phyloP scores from a whole-genome alignment of 495 filamentous ascomycete species.

The Parathielavia hyrcaniae region DNA sequence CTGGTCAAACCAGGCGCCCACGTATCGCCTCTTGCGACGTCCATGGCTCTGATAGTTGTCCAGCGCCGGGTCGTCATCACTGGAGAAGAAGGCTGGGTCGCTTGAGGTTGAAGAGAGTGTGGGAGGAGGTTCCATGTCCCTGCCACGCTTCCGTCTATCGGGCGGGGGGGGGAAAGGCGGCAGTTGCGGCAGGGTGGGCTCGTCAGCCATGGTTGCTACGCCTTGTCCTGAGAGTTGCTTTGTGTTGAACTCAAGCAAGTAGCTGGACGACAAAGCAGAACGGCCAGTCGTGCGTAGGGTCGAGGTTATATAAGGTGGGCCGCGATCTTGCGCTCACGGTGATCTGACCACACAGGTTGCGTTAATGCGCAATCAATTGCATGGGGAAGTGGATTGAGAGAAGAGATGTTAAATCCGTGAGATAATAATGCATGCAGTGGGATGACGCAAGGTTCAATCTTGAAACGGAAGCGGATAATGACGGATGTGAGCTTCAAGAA shows the following conservation, averaged over 20 bases:
- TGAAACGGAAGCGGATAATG: background rate
- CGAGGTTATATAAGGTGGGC: background rate
- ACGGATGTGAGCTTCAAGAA: background rate
- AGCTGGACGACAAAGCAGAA: background rate
- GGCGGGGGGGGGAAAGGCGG: conserved; percentile 22
- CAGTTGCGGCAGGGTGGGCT: conserved; percentile 40
- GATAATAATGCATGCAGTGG: background rate
- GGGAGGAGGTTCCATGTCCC: conserved; percentile 24
- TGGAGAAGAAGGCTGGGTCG: conserved; percentile 71
- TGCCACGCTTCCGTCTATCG: conserved; percentile 40
- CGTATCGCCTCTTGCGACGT: conserved; percentile 51
- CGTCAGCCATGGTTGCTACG: background rate
- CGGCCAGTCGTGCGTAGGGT: background rate
- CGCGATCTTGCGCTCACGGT: no score
- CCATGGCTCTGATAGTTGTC: conserved; percentile 57
- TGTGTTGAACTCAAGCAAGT: background rate
- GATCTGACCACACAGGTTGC: no score
- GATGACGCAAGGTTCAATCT: background rate
- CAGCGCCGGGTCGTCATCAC: conserved; percentile 66
- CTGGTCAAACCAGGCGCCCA: conserved; percentile 68
- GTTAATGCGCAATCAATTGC: no score
- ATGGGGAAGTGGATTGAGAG: no score
- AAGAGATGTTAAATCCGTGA: no score
- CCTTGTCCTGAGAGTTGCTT: background rate
- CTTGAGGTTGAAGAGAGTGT: conserved; percentile 47